A percentile compares a stretch with the other conserved stretches of the same genome.
Conservation (phyloP, 345 rosid genomes). For the thale cress (Arabidopsis thaliana) region DNA sequence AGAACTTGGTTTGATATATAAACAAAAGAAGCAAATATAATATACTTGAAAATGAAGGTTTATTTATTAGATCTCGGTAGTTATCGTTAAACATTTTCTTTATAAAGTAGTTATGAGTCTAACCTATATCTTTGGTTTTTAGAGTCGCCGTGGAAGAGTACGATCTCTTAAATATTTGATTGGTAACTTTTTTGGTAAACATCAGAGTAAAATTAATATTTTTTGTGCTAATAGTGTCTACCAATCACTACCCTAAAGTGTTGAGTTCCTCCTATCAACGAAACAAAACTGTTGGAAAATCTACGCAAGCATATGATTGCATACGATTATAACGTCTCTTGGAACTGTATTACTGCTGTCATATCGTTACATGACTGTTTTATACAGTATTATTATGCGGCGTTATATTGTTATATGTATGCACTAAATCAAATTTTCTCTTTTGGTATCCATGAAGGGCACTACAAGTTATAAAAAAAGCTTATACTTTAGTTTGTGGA, state of each 20-base stretch:
- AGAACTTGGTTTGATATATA: slow-evolving; percentile 9
- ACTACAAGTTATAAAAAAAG: slow-evolving; percentile 17
- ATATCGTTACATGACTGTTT: neutral
- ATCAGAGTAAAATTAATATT: no score
- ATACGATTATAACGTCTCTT: no score
- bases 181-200: no score
- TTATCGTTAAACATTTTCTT: neutral
- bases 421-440: neutral
- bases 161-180: neutral
- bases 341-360: slow-evolving; percentile 4
- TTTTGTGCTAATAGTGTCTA: no score
- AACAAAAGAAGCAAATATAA: slow-evolving; percentile 10
- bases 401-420: slow-evolving; percentile 4
- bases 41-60: neutral
- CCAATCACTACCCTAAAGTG: no score
- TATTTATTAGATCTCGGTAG: neutral
- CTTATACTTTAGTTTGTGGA: slow-evolving; percentile 34
- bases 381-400: neutral
- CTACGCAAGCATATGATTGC: no score
- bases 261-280: no score
- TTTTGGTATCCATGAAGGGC: slow-evolving; percentile 15
- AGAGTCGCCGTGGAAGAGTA: neutral
- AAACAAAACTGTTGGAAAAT: no score
- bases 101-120: neutral
- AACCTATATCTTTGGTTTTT: neutral